Conservation (phyloP, 306 rosid species). For the Carpinus fangiana region DNA sequence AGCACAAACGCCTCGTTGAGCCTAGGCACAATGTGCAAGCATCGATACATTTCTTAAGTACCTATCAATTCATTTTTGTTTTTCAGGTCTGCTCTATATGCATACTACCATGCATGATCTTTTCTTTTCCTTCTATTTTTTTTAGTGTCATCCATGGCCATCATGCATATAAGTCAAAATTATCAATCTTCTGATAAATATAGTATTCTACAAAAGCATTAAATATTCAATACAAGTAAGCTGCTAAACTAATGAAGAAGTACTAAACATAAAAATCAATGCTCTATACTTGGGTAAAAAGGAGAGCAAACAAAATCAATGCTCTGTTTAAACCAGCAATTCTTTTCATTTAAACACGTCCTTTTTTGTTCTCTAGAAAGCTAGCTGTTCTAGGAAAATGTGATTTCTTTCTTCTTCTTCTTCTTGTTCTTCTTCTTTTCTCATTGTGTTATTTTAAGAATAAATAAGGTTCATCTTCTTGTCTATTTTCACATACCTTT, state of each 20-base stretch:
- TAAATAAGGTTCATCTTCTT: neutral
- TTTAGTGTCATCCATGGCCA: neutral
- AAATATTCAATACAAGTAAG: neutral
- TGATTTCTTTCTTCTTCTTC: neutral
- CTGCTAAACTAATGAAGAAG: neutral
- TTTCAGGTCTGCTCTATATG: neutral
- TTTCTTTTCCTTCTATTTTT: too few relatives aligned
- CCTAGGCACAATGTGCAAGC: too few relatives aligned
- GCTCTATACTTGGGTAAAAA: neutral
- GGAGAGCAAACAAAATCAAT: neutral
- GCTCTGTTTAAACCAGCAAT: neutral
- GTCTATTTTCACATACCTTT: constrained; percentile 53
- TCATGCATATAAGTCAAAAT: too few relatives aligned
- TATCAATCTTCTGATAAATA: too few relatives aligned
- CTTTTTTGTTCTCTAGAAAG: neutral
- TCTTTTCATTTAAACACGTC: too few relatives aligned
- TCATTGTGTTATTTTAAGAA: neutral
- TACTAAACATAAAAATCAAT: neutral
- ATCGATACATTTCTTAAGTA: too few relatives aligned
- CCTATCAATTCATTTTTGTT: neutral
- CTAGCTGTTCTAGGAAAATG: neutral
- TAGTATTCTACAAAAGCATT: neutral
- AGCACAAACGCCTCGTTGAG: too few relatives aligned
- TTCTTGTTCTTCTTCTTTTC: neutral
- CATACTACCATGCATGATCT: neutral